These are phyloP conservation scores for Sporothrix globosa DNA, from an alignment of 2,329 filamentous ascomycete species.

Conservation along the genomic window DNA sequence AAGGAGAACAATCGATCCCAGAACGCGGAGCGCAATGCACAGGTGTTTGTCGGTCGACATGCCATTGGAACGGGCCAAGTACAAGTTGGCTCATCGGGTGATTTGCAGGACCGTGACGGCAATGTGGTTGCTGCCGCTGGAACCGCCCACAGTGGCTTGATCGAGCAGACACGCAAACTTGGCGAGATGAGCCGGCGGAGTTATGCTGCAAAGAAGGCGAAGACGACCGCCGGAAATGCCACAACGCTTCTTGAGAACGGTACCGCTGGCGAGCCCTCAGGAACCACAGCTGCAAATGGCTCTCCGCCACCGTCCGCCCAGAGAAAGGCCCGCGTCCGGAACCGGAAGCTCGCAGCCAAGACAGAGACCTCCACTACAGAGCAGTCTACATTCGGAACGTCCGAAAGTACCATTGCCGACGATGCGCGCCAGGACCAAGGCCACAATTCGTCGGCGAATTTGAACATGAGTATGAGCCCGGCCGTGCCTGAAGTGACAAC, in stretches of 20 bases:
- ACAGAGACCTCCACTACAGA: background rate
- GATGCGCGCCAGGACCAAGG: background rate
- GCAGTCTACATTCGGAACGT: too few relatives aligned
- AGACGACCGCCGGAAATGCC: background rate
- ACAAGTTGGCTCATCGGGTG: constrained; percentile 28
- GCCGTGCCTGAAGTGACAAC: background rate
- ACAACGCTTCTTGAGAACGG: background rate
- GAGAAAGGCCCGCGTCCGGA: constrained; percentile 5
- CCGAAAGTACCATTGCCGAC: too few relatives aligned
- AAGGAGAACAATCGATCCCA: constrained; percentile 38
- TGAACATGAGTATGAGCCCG: background rate
- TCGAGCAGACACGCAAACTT: constrained; percentile 35
- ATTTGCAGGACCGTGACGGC: constrained; percentile 35
- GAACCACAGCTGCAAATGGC: too few relatives aligned
- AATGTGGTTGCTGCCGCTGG: constrained; percentile 32
- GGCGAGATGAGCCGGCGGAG: constrained; percentile 11
- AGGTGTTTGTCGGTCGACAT: constrained; percentile 36
- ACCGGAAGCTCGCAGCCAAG: background rate
- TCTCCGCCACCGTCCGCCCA: background rate
- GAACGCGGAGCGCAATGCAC: constrained; percentile 36
- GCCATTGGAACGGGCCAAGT: constrained; percentile 34
- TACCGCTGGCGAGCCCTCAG: background rate
- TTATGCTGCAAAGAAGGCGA: background rate
- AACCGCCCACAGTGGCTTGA: constrained; percentile 30
- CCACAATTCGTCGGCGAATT: background rate